Base-by-base conservation (phyloP, 768 basidiomycete genomes). In the Lepiota venenata region DNA sequence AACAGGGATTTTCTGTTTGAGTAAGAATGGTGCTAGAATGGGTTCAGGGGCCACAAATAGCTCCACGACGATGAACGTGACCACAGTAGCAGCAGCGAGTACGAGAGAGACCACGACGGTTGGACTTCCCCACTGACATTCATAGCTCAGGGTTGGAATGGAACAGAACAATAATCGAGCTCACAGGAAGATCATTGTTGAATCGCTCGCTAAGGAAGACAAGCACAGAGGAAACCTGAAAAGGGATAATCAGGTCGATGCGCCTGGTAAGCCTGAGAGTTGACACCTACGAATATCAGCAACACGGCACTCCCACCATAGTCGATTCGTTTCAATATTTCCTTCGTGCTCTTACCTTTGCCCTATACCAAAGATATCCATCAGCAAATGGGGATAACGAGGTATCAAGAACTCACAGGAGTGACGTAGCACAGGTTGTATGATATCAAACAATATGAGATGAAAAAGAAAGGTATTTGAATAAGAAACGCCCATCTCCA, bases 401-500 rank as follows among this genome's bases (percentile, higher is more conserved):
- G 37, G 43, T 2, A 12, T 35, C n/a, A n/a, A n/a, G 29, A 37
- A 40, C 59, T 47, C 21, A 66, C 63, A 36, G 62, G 82, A 0
- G 84, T 88, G 15, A 82, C 79, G 65, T 92, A 92, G 60, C 68
- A 74, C 42, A 89, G 62, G 58, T 85, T 83, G 56, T 74, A 71
- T 12, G 77, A 69, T 4, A 82, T 85, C 48, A 91, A 63, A 18
- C 72, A 12, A 55, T 87, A 79, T 0, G 89, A 85, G 16, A 85
- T 10, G 4, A 75, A 56, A 63, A 87, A 91, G 39, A 91, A 59
- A 18, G 90, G 88, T 18, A 86, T 65, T 61, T 91, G 90, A 36
- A 87, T 68, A 1, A 91, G 71, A 69, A 92, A 91, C 1, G 90
- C 89, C 81, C 83, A 87, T 63, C 89, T 73, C 90, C 89, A 91